Evolutionary conservation across 257 asterid species (phyloP), one percentile per base, ranked within the genome.

Genomic region (Dorcoceras hygrometricum): DNA sequence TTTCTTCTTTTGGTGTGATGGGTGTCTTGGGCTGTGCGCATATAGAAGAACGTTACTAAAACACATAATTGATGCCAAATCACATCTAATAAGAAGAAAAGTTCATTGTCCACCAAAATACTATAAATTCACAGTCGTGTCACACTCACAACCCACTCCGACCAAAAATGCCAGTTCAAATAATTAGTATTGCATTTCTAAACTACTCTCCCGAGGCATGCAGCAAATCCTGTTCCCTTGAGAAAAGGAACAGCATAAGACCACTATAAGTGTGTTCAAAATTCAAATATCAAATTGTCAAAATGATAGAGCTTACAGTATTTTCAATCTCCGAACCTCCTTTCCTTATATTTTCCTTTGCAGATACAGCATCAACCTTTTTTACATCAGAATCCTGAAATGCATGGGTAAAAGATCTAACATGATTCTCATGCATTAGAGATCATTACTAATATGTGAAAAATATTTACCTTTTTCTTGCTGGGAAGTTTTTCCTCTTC

Each of bases 341-440:
- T 14, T 61, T 57, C 24, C 8, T 70, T n/a, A 23, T 36, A 46
- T 23, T 31, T 34, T 24, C 56, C 60, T 69, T 63, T 3, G 75
- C 23, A 22, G 67, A 29, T 14, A 59, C 61, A 48, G 71, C 86
- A 62, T 75, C 86, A 51, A 73, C 80, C 87, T 79, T 83, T 65
- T 83, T 71, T 23, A 77, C 87, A 81, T 80, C 95, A n/a, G 78
- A 64, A 48, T 59, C 81, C 95, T 87, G 82, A 39, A 39, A 4
- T 19, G 2, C 16, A 4, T 19, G 14, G 8, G 31, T 23, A 27
- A 31, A 22, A 1, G 5, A 26, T n/a, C n/a, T n/a, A n/a, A n/a
- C n/a, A n/a, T n/a, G n/a, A n/a, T n/a, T n/a, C n/a, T n/a, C n/a
- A n/a, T n/a, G n/a, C n/a, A n/a, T n/a, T n/a, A n/a, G n/a, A n/a